Percentiles rank a stretch among this genome's conserved stretches.
These are phyloP conservation scores for Fusarium odoratissimum DNA, from an alignment of 2,329 filamentous ascomycete genomes.

Conservation along the genomic window DNA sequence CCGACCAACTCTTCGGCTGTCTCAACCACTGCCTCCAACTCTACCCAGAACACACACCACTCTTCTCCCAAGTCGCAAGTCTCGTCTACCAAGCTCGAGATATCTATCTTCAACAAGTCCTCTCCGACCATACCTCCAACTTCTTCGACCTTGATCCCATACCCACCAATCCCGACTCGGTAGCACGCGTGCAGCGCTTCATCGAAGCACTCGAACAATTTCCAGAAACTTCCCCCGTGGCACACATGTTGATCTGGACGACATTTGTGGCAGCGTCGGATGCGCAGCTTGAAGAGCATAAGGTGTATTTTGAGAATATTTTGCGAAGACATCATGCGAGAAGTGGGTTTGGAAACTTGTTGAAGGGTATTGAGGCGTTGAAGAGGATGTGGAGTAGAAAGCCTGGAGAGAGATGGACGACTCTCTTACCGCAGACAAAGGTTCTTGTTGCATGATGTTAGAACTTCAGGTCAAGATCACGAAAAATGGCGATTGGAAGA, in stretches of 20 bases:
- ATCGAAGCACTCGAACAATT: slow-evolving; percentile 39
- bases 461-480: rapidly evolving
- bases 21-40: slow-evolving; percentile 63
- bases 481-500: not conserved
- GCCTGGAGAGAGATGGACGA: slow-evolving; percentile 42
- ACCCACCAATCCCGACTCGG: slow-evolving; percentile 7
- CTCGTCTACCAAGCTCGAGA: slow-evolving; percentile 86
- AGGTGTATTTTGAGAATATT: slow-evolving; percentile 35
- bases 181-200: slow-evolving; percentile 41
- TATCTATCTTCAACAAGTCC: slow-evolving; percentile 83
- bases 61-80: slow-evolving; percentile 79
- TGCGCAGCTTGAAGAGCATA: slow-evolving; percentile 43
- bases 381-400: slow-evolving; percentile 40
- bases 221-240: slow-evolving; percentile 32
- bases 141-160: slow-evolving; percentile 16
- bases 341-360: slow-evolving; percentile 42
- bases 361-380: slow-evolving; percentile 39
- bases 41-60: slow-evolving; percentile 78
- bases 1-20: slow-evolving; percentile 37
- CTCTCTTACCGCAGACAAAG: slow-evolving; percentile 37
- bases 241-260: slow-evolving; percentile 45
- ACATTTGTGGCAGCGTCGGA: slow-evolving; percentile 45
- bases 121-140: slow-evolving; percentile 26
- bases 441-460: slow-evolving; percentile 45
- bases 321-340: slow-evolving; percentile 33